Evolutionary conservation across 371 early-diverging fungal genomes (phyloP).

Genomic region (Rhizopus arrhizus): DNA sequence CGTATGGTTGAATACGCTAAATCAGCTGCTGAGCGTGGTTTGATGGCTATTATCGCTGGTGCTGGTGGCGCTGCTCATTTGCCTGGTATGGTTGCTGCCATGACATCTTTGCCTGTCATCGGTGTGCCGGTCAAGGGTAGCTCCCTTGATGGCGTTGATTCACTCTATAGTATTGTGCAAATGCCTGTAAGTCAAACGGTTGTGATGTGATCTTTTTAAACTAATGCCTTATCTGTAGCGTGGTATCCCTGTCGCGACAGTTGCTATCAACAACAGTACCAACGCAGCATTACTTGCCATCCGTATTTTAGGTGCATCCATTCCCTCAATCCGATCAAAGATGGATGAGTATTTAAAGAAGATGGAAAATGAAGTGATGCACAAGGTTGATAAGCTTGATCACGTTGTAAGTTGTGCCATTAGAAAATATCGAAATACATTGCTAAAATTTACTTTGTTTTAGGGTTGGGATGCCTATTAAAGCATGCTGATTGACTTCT

Average conservation of each 20-base stretch:
- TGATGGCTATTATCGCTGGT: conserved; percentile 94
- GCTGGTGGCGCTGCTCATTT: conserved; percentile 98
- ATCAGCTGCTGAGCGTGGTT: conserved; percentile 83
- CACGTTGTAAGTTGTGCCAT: conserved; percentile 43
- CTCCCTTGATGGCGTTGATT: conserved; percentile 93
- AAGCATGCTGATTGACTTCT: neutral
- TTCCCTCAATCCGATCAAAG: conserved; percentile 72
- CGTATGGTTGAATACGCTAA: conserved; percentile 92
- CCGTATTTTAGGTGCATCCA: conserved; percentile 84
- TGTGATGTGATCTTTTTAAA: conserved; percentile 1
- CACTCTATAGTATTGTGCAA: conserved; percentile 94
- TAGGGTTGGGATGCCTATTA: conserved; percentile 3
- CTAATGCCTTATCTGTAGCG: conserved; percentile 56
- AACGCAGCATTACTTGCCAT: conserved; percentile 94
- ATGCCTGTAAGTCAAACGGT: conserved; percentile 82
- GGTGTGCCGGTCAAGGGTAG: conserved; percentile 95
- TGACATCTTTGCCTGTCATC: conserved; percentile 94
- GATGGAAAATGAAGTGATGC: conserved; percentile 84
- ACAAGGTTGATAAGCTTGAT: conserved; percentile 80
- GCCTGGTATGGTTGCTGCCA: conserved; percentile 97
- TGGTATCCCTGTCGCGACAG: conserved; percentile 96
- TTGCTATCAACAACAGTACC: conserved; percentile 95
- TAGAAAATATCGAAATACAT: neutral
- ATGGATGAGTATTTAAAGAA: conserved; percentile 77
- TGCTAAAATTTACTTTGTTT: neutral